Evolutionary conservation across 2,329 filamentous ascomycete species (phyloP), one percentile per base, ranked within the genome.

Genomic region (Davidsoniella virescens): DNA sequence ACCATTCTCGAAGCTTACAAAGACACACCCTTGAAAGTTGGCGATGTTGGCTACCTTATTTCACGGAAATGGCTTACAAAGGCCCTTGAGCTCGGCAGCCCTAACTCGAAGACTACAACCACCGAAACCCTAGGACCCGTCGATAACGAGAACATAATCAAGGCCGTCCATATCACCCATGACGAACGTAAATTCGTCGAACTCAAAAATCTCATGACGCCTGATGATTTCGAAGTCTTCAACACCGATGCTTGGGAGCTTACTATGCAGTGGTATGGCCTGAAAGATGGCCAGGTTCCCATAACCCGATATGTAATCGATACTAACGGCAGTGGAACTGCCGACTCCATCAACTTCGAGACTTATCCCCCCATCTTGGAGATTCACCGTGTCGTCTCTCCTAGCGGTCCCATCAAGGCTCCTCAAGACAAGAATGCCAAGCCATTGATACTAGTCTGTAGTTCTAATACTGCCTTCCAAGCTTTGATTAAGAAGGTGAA

Each of bases 311-410:
- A 74, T 56, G 87, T 84, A 37, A 83, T 90, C 63, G 83, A 94
- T 63, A 87, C 82, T 23, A 73, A 79, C 6, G 68, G 71, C 1
- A 72, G 76, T 39, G 72, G 71, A 2, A 60, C 66, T n/a, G 36
- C 23, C 14, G 52, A 53, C 17, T 50, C 47, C n/a, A 67, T 94
- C 44, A 70, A 83, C 58, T 94, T 83, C 62, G 92, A 96, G 65
- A 70, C 87, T 39, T 78, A 87, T 59, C 92, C 88, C 4, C 87
- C 86, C 0, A 72, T 94, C 41, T 85, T 95, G 62, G 86, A 80
- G 1, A 71, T 96, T 54, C 79, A 94, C 60, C 87, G 90, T 56
- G 70, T 96, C 1, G 81, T 80, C 62, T 76, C 76, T 2, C 67
- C 73, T 16, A 65, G 71, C 47, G 79, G 71, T 56, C 73, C 75